Percentiles rank a stretch among this genome's conserved stretches.
These are phyloP conservation scores for Medicago ruthenica DNA, from an alignment of 306 rosid genomes.

Conservation along the genomic window DNA sequence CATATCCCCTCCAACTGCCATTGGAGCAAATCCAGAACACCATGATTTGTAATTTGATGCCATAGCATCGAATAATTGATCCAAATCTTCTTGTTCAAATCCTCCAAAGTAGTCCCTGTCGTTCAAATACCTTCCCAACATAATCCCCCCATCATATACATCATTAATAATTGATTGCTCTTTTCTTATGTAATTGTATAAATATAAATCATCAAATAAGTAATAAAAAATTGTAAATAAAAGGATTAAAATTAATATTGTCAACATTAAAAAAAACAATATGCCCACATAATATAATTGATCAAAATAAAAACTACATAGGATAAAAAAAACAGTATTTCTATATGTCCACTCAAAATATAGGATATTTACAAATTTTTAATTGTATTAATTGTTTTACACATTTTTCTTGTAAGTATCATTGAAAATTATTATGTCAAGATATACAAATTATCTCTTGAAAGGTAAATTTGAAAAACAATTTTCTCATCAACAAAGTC, in stretches of 20 bases:
- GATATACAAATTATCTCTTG: too few relatives aligned
- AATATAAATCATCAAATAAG: neutral
- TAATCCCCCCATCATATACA: neutral
- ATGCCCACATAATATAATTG: neutral
- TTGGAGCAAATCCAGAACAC: conserved; percentile 82
- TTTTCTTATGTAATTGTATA: neutral
- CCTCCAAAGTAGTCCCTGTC: conserved; percentile 79
- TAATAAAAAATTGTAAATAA: too few relatives aligned
- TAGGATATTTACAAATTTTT: neutral
- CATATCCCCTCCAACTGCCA: conserved; percentile 82
- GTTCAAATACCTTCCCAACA: conserved; percentile 52
- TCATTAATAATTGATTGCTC: neutral
- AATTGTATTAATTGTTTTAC: too few relatives aligned
- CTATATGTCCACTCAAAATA: too few relatives aligned
- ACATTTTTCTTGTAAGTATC: too few relatives aligned
- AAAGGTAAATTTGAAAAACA: too few relatives aligned
- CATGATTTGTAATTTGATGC: conserved; percentile 76
- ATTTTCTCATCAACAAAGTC: too few relatives aligned
- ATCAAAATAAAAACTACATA: neutral
- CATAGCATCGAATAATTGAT: conserved; percentile 70
- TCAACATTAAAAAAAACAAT: too few relatives aligned
- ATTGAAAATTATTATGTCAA: too few relatives aligned
- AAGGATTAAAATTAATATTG: too few relatives aligned
- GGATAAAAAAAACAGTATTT: too few relatives aligned
- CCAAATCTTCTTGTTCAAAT: conserved; percentile 72